These are phyloP conservation scores for Cudoniella acicularis DNA, from an alignment of 495 filamentous ascomycete genomes.

Conservation along the genomic window DNA sequence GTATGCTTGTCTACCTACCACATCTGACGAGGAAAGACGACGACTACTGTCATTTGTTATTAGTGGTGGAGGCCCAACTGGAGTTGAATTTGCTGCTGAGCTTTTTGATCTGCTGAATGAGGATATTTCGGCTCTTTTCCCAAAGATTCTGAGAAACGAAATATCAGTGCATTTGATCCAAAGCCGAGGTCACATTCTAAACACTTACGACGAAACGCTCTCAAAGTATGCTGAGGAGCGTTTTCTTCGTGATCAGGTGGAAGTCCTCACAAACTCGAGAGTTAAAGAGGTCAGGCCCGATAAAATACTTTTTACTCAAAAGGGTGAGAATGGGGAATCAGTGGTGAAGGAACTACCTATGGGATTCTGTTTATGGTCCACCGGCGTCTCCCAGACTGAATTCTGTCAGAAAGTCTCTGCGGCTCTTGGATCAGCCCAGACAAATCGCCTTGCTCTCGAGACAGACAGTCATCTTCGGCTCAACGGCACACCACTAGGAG, in stretches of 20 bases:
- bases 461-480: conserved; percentile 93
- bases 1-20: conserved; percentile 87
- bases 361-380: conserved; percentile 98
- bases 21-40: conserved; percentile 80
- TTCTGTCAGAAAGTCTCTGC: conserved; percentile 70
- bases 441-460: conserved; percentile 87
- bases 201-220: conserved; percentile 95
- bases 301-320: conserved; percentile 83
- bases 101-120: conserved; percentile 96
- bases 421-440: conserved; percentile 69
- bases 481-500: conserved; percentile 85
- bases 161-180: conserved; percentile 98
- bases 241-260: conserved; percentile 86
- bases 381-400: conserved; percentile 84
- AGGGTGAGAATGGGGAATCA: conserved; percentile 63
- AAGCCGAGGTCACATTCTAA: conserved; percentile 87
- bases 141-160: conserved; percentile 86
- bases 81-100: conserved; percentile 96
- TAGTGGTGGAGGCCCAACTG: conserved; percentile 92
- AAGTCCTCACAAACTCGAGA: conserved; percentile 84
- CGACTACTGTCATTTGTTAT: conserved; percentile 91
- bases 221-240: conserved; percentile 88
- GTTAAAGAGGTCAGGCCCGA: conserved; percentile 85
- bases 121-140: conserved; percentile 79
- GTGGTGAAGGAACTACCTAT: conserved; percentile 90